Evolutionary conservation across 164 flowering plant genomes (phyloP).

Genomic region (Umbilicus rupestris): DNA sequence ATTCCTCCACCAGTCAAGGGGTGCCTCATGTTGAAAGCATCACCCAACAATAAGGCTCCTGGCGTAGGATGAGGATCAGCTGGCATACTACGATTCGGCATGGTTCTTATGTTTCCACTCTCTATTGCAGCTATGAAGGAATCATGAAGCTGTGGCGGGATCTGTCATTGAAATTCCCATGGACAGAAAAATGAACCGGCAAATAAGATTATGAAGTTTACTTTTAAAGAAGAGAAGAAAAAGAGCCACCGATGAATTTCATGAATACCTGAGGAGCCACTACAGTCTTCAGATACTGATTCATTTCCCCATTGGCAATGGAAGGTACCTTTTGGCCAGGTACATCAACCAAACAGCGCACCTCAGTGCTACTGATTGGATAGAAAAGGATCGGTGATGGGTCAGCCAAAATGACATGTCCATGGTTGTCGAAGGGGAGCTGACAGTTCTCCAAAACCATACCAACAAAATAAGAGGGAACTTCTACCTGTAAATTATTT

Average conservation of each 20-base stretch:
- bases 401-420: slow-evolving; percentile 41
- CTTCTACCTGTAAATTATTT: slow-evolving; percentile 30
- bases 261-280: slow-evolving; percentile 45
- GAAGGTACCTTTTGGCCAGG: slow-evolving; percentile 50
- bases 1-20: slow-evolving; percentile 52
- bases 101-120: slow-evolving; percentile 36
- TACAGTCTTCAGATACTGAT: slow-evolving; percentile 29
- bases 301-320: slow-evolving; percentile 39
- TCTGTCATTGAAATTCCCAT: slow-evolving; percentile 15
- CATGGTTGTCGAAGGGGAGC: slow-evolving; percentile 42
- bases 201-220: no score
- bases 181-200: background rate
- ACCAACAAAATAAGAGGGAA: slow-evolving; percentile 48
- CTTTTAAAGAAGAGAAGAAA: background rate
- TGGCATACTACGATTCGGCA: slow-evolving; percentile 51
- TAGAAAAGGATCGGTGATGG: slow-evolving; percentile 46
- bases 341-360: slow-evolving; percentile 45
- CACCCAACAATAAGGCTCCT: slow-evolving; percentile 46
- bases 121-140: slow-evolving; percentile 37
- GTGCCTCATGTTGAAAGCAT: slow-evolving; percentile 52
- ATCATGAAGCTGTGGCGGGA: slow-evolving; percentile 31
- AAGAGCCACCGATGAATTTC: no score
- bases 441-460: slow-evolving; percentile 40
- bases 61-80: slow-evolving; percentile 43
- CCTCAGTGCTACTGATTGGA: slow-evolving; percentile 44